Evolutionary conservation across 805 yeast genomes (phyloP), one percentile per base, ranked within the genome.

Genomic region (Metschnikowia chrysomelidarum): DNA sequence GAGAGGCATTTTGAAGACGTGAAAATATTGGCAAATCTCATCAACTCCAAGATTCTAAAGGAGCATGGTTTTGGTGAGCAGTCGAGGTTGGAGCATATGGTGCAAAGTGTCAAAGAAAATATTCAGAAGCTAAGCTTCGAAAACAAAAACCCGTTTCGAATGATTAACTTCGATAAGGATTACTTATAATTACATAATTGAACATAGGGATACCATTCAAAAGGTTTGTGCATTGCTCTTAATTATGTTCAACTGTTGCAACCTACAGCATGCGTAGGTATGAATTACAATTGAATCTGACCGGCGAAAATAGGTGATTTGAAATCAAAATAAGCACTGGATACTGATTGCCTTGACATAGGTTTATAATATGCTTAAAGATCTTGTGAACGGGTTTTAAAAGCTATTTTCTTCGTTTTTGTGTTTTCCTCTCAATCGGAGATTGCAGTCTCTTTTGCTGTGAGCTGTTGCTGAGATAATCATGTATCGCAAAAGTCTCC

Each of bases 161-260:
- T 67, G 47, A 50, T 64, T 12, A 65, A 65, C 41, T 64, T 59
- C 32, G 67, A 66, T 28, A 53, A 44, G 30, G 71, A 66, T 46
- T 57, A 59, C 43, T 33, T n/a, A n/a, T 62, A 27, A 57, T 57
- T 36, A 38, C 58, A 31, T 59, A 39, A n/a, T n/a, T n/a, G n/a
- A n/a, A n/a, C n/a, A n/a, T n/a, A n/a, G n/a, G n/a, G n/a, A n/a
- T n/a, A n/a, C n/a, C n/a, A n/a, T n/a, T n/a, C n/a, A n/a, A n/a
- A n/a, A n/a, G n/a, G n/a, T n/a, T n/a, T n/a, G n/a, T n/a, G n/a
- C n/a, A n/a, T n/a, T n/a, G n/a, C n/a, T n/a, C n/a, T n/a, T n/a
- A n/a, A n/a, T n/a, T n/a, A n/a, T n/a, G n/a, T n/a, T n/a, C n/a
- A n/a, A n/a, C n/a, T n/a, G n/a, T n/a, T n/a, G n/a, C n/a, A n/a